Evolutionary conservation across 768 basidiomycete species (phyloP), one percentile per base, ranked within the genome.

Genomic region (Mrakia frigida): DNA sequence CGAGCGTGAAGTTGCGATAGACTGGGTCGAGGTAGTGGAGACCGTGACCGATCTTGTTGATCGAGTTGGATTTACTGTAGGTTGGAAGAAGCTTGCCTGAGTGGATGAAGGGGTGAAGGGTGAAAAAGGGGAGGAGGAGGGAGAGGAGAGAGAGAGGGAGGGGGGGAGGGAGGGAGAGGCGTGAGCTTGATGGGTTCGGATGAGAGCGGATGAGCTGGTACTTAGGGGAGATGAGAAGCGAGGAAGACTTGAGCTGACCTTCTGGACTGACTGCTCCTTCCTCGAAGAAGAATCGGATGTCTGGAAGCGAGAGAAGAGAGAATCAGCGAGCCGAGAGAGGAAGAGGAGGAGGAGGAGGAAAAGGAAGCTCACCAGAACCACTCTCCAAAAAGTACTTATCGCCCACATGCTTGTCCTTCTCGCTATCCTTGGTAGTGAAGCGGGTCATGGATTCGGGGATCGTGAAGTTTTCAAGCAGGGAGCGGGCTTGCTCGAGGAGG

Each of bases 221-320:
- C n/a, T n/a, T n/a, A n/a, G 31, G 0, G 31, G 18, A 16, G 63
- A 14, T 16, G 37, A 41, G 37, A 14, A 65, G n/a, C 23, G 31
- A 39, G 65, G 18, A 63, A 33, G 61, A 31, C 11, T 25, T 14
- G 3, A 37, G 11, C 63, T 41, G 18, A 70, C 77, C 73, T 7
- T 88, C 82, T 35, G 84, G 80, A 77, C 89, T 87, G 9, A 97
- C 85, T 0, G 95, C 93, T 70, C 91, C 93, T 79, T 92, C 90
- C 82, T 98, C 97, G 61, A 99, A 86, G 83, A 99, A 98, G 83
- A 90, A 98, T 9, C 92, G 89, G 77, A 98, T 97, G 83, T 98
- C 93, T 2, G 1, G 93, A 94, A 41, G 46, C 16, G 46, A 6
- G 46, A 50, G 46, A 14, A 18, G 5, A 50, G 18, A 21, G 18